A percentile compares a stretch with the other conserved stretches of the same genome.
Evolutionary conservation across 1,284 basidiomycete genomes (phyloP).

Genomic region (Ustilago esculenta): DNA sequence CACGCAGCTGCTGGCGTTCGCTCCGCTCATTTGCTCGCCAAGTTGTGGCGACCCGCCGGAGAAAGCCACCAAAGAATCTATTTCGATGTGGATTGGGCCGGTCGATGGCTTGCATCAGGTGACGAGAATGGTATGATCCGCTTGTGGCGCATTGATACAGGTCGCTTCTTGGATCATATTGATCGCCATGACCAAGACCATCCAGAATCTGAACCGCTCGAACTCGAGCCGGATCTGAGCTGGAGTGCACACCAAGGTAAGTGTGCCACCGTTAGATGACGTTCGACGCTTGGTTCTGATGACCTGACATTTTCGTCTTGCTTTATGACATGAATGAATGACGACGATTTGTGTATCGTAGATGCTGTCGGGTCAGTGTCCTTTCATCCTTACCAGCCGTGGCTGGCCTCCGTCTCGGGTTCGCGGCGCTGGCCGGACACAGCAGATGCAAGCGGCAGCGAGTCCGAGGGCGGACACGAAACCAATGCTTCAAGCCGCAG

Average conservation of each 20-base stretch:
- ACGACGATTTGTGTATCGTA: too few relatives aligned
- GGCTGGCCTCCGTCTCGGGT: conserved; percentile 37
- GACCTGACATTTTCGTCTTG: neutral
- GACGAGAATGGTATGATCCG: conserved; percentile 33
- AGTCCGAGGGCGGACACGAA: conserved; percentile 5
- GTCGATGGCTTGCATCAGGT: conserved; percentile 49
- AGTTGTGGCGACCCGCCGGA: conserved; percentile 14
- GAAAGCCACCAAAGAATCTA: conserved; percentile 46
- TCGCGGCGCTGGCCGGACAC: conserved; percentile 32
- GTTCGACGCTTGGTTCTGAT: neutral
- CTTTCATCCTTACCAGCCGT: conserved; percentile 42
- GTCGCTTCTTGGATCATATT: conserved; percentile 20
- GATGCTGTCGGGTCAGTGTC: conserved; percentile 44
- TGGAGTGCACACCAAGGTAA: conserved; percentile 49
- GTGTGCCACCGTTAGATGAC: neutral
- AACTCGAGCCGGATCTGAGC: conserved; percentile 22
- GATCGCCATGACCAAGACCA: conserved; percentile 2
- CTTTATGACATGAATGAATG: neutral
- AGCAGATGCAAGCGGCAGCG: neutral
- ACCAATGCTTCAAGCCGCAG: neutral
- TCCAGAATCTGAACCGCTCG: conserved; percentile 1
- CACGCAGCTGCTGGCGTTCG: conserved; percentile 22
- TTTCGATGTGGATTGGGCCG: conserved; percentile 56
- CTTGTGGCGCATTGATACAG: conserved; percentile 44
- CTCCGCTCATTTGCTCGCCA: conserved; percentile 39